Evolutionary conservation across 176 grass and related monocot genomes (phyloP).

Genomic region (Triticum turgidum): DNA sequence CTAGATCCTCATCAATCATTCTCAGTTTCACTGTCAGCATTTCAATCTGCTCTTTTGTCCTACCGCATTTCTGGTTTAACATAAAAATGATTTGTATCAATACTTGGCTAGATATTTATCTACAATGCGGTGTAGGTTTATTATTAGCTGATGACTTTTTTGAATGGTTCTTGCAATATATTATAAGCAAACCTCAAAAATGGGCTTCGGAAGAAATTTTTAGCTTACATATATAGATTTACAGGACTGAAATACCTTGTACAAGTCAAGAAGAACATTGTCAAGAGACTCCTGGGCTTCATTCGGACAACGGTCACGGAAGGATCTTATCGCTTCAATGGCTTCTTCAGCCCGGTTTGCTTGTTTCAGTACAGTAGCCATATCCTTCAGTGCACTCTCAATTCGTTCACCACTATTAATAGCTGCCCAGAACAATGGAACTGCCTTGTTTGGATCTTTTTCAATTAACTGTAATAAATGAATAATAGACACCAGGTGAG

Average conservation of each 20-base stretch:
- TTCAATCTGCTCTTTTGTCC: slow-evolving; percentile 65
- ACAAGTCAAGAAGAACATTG: slow-evolving; percentile 65
- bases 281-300: slow-evolving; percentile 65
- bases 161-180: background rate
- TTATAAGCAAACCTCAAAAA: slow-evolving; percentile 2
- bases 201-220: background rate
- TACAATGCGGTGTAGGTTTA: background rate
- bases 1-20: slow-evolving; percentile 72
- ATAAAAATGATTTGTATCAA: slow-evolving; percentile 30
- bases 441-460: slow-evolving; percentile 70
- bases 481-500: slow-evolving; percentile 16
- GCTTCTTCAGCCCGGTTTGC: slow-evolving; percentile 67
- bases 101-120: background rate
- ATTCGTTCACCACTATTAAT: slow-evolving; percentile 74
- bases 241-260: slow-evolving; percentile 48
- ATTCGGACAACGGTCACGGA: slow-evolving; percentile 51
- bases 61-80: slow-evolving; percentile 68
- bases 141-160: slow-evolving; percentile 10
- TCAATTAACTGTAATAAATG: slow-evolving; percentile 44
- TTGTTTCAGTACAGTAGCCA: slow-evolving; percentile 68
- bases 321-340: slow-evolving; percentile 70
- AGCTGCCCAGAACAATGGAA: slow-evolving; percentile 71
- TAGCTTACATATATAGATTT: background rate
- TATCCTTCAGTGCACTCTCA: slow-evolving; percentile 76
- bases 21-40: slow-evolving; percentile 56